Evolutionary conservation across 2,329 filamentous ascomycete species (phyloP).

Genomic region (Fusarium succisae): DNA sequence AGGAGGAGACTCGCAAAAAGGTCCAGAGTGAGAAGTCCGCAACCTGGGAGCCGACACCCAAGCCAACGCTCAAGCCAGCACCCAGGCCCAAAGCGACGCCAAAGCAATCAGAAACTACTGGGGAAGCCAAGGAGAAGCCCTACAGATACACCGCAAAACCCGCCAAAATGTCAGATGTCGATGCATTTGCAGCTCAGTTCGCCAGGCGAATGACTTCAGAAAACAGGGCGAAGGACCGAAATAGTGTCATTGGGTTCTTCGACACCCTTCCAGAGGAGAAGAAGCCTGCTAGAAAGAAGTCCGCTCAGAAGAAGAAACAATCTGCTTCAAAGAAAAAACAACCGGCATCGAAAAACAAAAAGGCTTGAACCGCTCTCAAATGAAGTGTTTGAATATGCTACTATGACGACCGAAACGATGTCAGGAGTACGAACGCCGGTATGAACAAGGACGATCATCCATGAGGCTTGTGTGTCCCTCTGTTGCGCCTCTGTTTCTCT

Average conservation of each 20-base stretch:
- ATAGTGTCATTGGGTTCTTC: not conserved
- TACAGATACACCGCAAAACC: not conserved
- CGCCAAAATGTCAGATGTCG: not conserved
- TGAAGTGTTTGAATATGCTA: not conserved
- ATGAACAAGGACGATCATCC: not conserved
- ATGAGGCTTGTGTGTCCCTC: not conserved
- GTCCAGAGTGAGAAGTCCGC: not conserved
- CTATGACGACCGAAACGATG: not conserved
- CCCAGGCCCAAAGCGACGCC: not conserved
- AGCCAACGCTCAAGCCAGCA: too few species aligned
- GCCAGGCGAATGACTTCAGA: not conserved
- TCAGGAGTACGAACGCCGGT: not conserved
- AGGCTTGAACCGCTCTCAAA: not conserved
- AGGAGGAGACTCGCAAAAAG: not conserved
- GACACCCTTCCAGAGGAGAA: not conserved
- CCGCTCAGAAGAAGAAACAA: not conserved
- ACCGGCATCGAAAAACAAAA: not conserved
- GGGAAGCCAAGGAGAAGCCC: not conserved
- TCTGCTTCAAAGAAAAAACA: not conserved
- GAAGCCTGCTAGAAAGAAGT: not conserved
- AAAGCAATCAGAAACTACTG: not conserved
- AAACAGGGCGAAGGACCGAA: not conserved
- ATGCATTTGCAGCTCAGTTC: conserved; percentile 8
- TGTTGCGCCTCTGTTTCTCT: not conserved
- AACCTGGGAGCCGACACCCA: not conserved